Conservation (phyloP, 129 eudicot species). For the Logfia minima region DNA sequence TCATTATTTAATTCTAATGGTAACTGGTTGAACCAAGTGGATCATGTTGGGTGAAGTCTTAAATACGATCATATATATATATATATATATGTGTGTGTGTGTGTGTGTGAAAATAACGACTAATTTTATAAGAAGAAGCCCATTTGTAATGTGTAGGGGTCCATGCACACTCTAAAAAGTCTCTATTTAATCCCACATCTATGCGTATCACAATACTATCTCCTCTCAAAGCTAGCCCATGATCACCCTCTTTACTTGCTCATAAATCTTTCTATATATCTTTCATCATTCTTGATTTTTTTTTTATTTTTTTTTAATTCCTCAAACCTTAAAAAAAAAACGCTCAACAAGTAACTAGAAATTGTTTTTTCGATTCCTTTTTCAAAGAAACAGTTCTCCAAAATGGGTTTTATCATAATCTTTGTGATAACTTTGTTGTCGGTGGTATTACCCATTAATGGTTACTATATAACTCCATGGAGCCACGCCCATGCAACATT, state of each 20-base stretch:
- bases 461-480: conserved; percentile 67
- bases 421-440: conserved; percentile 34
- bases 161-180: conserved; percentile 25
- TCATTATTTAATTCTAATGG: too few relatives aligned
- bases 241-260: conserved; percentile 22
- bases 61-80: too few relatives aligned
- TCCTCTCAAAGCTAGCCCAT: conserved; percentile 22
- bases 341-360: background rate
- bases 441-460: conserved; percentile 44
- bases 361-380: background rate
- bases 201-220: conserved; percentile 28
- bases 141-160: conserved; percentile 36
- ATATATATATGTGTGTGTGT: too few relatives aligned
- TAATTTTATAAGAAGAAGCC: conserved; percentile 8
- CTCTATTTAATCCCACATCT: conserved; percentile 37
- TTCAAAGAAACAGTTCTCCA: conserved; percentile 12
- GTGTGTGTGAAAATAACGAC: conserved; percentile 1
- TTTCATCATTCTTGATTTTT: background rate
- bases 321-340: background rate
- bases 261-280: conserved; percentile 9
- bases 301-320: background rate
- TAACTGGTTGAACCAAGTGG: too few relatives aligned
- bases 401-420: conserved; percentile 26
- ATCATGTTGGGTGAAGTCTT: too few relatives aligned
- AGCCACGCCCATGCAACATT: conserved; percentile 82